Percentiles rank a stretch among this genome's conserved stretches.
Evolutionary conservation across 371 early-diverging fungal genomes (phyloP).

Genomic region (Actinomortierella wolfii): DNA sequence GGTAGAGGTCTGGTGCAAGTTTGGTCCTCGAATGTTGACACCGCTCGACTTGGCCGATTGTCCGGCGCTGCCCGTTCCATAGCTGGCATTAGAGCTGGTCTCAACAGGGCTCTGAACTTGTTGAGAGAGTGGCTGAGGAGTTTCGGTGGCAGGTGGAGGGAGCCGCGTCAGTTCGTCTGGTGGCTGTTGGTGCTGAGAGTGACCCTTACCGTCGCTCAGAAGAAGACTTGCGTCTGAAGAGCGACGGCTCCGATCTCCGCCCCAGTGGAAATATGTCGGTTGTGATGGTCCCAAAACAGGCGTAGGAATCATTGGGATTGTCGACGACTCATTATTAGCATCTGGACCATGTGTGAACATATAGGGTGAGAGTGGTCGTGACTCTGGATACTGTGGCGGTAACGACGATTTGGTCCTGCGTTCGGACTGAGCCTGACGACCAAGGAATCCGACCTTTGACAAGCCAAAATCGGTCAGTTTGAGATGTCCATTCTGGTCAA

Average conservation of each 20-base stretch:
- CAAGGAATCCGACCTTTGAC: slow-evolving; percentile 85
- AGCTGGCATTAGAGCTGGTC: no score
- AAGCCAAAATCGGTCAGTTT: slow-evolving; percentile 97
- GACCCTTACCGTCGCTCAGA: slow-evolving; percentile 26
- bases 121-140: slow-evolving; percentile 24
- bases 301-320: slow-evolving; percentile 46
- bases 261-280: slow-evolving; percentile 38
- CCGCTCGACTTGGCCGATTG: no score
- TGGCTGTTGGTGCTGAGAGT: slow-evolving; percentile 16
- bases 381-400: slow-evolving; percentile 23
- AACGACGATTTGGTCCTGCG: slow-evolving; percentile 33
- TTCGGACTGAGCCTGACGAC: slow-evolving; percentile 74
- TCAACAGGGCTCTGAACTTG: no score
- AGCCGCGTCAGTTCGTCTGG: slow-evolving; percentile 32
- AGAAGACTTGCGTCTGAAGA: slow-evolving; percentile 39
- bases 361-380: slow-evolving; percentile 40
- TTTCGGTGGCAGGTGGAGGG: slow-evolving; percentile 33
- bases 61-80: no score
- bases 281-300: slow-evolving; percentile 42
- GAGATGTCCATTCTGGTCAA: slow-evolving; percentile 90
- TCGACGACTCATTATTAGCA: slow-evolving; percentile 15
- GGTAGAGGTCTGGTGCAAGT: no score
- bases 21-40: no score
- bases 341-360: slow-evolving; percentile 36
- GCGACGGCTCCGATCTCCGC: slow-evolving; percentile 34